phyloP scores from a whole-genome alignment of 495 filamentous ascomycete species.

The Trichoderma virens region DNA sequence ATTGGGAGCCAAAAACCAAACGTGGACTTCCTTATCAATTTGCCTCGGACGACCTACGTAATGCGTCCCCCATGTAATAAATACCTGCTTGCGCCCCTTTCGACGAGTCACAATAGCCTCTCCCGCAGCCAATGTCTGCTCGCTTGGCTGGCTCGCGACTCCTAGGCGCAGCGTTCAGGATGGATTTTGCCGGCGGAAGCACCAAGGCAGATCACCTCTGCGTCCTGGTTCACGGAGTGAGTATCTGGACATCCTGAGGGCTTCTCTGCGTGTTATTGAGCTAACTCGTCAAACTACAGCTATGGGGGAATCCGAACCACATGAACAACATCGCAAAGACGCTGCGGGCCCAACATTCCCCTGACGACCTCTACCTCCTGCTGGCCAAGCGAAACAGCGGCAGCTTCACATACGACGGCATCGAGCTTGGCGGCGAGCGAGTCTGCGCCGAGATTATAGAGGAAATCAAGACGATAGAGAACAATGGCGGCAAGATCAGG shows the following conservation, averaged over 20 bases:
- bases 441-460: constrained; percentile 84
- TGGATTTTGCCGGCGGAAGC: constrained; percentile 32
- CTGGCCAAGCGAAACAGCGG: constrained; percentile 72
- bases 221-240: constrained; percentile 91
- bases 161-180: constrained; percentile 14
- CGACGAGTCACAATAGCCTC: not conserved
- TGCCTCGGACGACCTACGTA: not conserved
- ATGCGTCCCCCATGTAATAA: not conserved
- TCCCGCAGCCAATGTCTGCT: not conserved
- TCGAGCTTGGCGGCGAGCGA: constrained; percentile 84
- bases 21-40: not conserved
- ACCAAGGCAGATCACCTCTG: constrained; percentile 61
- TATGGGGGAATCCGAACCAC: constrained; percentile 91
- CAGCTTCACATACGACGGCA: constrained; percentile 87
- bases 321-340: constrained; percentile 62
- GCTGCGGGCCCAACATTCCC: constrained; percentile 55
- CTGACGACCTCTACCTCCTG: constrained; percentile 63
- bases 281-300: constrained; percentile 32
- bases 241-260: constrained; percentile 16
- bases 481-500: constrained; percentile 58
- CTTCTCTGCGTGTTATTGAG: constrained; percentile 20
- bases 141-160: constrained; percentile 3
- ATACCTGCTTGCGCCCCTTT: not conserved
- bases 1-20: not conserved
- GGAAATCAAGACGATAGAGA: constrained; percentile 56